Conservation (phyloP, 1,284 basidiomycete genomes). For the Peniophora sp. region DNA sequence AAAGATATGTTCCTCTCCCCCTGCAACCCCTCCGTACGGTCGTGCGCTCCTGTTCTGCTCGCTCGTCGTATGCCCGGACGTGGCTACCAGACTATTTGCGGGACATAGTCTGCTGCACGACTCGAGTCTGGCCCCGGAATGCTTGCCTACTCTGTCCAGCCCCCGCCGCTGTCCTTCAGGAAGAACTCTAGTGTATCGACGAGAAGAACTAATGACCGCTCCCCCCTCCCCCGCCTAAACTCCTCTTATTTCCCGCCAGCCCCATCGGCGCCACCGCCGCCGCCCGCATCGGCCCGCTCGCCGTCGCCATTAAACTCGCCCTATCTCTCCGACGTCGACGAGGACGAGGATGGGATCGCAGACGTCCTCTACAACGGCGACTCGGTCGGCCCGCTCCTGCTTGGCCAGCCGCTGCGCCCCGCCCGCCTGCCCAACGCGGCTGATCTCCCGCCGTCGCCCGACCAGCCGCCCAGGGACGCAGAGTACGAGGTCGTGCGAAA, state of each 20-base stretch:
- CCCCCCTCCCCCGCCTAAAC: constrained; percentile 18
- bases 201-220: constrained; percentile 19
- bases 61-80: too few species aligned
- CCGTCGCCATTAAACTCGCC: constrained; percentile 16
- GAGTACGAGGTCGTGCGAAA: constrained; percentile 80
- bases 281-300: constrained; percentile 10
- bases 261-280: constrained; percentile 1
- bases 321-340: constrained; percentile 32
- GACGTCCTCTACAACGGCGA: constrained; percentile 68
- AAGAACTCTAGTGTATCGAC: constrained; percentile 12
- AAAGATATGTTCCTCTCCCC: constrained; percentile 2
- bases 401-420: constrained; percentile 53
- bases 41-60: too few species aligned
- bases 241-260: constrained; percentile 12
- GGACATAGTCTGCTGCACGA: constrained; percentile 21
- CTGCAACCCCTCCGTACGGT: constrained; percentile 36
- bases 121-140: constrained; percentile 30
- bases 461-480: constrained; percentile 41
- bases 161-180: constrained; percentile 42
- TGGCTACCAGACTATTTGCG: constrained; percentile 38
- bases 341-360: constrained; percentile 29
- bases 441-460: constrained; percentile 19
- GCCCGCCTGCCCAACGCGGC: constrained; percentile 28
- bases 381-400: constrained; percentile 55
- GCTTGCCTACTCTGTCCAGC: constrained; percentile 61